phyloP scores from a whole-genome alignment of 441 rosid genomes.

The Erodium trifolium region DNA sequence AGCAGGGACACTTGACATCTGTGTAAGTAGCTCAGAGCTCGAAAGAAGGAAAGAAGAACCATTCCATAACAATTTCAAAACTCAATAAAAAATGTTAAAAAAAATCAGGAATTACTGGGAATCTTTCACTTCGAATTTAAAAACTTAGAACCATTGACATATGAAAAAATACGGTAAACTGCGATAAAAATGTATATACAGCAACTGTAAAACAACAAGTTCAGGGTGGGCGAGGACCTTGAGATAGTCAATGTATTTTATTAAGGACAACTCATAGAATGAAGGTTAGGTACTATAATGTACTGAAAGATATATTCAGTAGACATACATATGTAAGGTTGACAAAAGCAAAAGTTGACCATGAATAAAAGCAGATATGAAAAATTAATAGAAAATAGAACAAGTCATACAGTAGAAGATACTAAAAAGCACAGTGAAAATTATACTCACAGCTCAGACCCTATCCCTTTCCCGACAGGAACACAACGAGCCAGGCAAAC shows the following conservation, averaged over 20 bases:
- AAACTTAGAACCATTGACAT: background rate
- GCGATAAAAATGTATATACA: background rate
- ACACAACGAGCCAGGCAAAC: constrained; percentile 68
- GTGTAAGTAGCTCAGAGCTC: background rate
- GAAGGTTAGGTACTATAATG: background rate
- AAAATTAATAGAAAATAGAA: background rate
- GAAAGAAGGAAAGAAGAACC: background rate
- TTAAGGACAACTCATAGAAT: background rate
- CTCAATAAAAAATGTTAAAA: too few relatives aligned
- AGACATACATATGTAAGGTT: background rate
- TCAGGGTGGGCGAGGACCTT: background rate
- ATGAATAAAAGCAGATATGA: background rate
- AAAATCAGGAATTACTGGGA: too few relatives aligned
- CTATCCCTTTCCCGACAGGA: constrained; percentile 48
- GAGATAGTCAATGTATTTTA: background rate
- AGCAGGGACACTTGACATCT: background rate
- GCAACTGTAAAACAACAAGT: background rate
- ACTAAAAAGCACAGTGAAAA: background rate
- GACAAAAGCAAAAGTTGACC: constrained; percentile 2
- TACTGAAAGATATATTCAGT: background rate
- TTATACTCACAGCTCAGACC: constrained; percentile 52
- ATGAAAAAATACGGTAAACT: background rate
- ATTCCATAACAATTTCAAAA: too few relatives aligned
- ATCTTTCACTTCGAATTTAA: too few relatives aligned
- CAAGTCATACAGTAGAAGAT: background rate